phyloP scores from a whole-genome alignment of 202 grass and related monocot species.

The Alloteropsis angusta region DNA sequence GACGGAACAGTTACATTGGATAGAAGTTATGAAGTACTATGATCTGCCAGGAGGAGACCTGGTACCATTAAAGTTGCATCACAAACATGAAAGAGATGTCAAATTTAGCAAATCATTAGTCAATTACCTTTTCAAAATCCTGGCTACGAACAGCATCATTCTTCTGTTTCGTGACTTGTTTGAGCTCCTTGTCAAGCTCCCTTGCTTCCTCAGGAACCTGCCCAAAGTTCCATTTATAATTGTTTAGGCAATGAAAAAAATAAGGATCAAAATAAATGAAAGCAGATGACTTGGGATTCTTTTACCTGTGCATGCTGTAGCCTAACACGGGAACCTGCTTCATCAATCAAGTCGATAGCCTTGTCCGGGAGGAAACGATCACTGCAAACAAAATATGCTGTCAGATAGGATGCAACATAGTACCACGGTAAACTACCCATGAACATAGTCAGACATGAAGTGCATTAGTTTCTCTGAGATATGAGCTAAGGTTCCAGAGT shows the following conservation, averaged over 20 bases:
- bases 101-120: neutral
- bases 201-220: constrained; percentile 79
- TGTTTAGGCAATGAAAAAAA: neutral
- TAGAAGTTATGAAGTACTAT: neutral
- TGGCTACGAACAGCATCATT: constrained; percentile 72
- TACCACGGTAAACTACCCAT: neutral
- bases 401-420: constrained; percentile 1
- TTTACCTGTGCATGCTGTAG: constrained; percentile 65
- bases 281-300: constrained; percentile 14
- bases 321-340: constrained; percentile 71
- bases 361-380: constrained; percentile 80
- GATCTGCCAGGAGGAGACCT: neutral
- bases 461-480: neutral
- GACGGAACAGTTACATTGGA: neutral
- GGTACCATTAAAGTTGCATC: neutral
- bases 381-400: constrained; percentile 31
- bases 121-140: constrained; percentile 75
- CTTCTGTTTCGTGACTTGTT: constrained; percentile 77
- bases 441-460: neutral
- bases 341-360: constrained; percentile 82
- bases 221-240: constrained; percentile 7
- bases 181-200: constrained; percentile 73
- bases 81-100: neutral
- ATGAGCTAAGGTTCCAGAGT: constrained; percentile 6
- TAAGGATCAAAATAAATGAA: neutral